A percentile compares a stretch with the other conserved stretches of the same genome.
Evolutionary conservation across 257 asterid species (phyloP).

Genomic region (Plectranthus barbatus): DNA sequence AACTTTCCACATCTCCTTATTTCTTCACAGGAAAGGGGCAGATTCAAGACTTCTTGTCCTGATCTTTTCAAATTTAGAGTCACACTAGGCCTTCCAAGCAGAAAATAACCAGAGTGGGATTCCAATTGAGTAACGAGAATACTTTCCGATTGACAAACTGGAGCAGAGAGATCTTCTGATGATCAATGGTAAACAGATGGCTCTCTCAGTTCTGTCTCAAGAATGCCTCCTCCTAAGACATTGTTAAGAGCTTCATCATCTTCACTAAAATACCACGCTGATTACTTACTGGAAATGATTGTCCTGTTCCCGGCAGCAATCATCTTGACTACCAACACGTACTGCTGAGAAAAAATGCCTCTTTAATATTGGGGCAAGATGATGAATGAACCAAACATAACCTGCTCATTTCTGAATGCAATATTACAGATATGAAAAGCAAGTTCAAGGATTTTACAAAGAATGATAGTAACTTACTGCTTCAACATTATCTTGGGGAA

Average conservation of each 20-base stretch:
- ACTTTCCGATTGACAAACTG: slow-evolving; percentile 24
- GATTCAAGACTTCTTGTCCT: background rate
- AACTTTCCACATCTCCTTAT: background rate
- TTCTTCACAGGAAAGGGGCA: background rate
- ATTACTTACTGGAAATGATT: background rate
- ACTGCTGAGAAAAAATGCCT: slow-evolving; percentile 12
- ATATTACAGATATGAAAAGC: slow-evolving; percentile 11
- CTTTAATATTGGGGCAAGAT: slow-evolving; percentile 24
- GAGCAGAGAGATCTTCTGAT: slow-evolving; percentile 15
- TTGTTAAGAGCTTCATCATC: slow-evolving; percentile 17
- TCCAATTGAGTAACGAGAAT: slow-evolving; percentile 34
- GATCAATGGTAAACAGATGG: slow-evolving; percentile 24
- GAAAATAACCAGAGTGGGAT: slow-evolving; percentile 29
- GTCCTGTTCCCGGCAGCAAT: slow-evolving; percentile 21
- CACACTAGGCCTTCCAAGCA: slow-evolving; percentile 25
- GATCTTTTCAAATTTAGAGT: background rate
- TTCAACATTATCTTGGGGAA: slow-evolving; percentile 16
- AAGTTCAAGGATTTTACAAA: slow-evolving; percentile 28
- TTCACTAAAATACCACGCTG: background rate
- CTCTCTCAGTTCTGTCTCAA: slow-evolving; percentile 27
- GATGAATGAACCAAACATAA: slow-evolving; percentile 13
- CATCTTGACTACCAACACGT: slow-evolving; percentile 27
- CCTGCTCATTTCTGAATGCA: slow-evolving; percentile 17
- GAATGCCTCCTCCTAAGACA: slow-evolving; percentile 13
- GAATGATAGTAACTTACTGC: slow-evolving; percentile 18